Conservation (phyloP, 495 filamentous ascomycete species). For the Aspergillus diversus region DNA sequence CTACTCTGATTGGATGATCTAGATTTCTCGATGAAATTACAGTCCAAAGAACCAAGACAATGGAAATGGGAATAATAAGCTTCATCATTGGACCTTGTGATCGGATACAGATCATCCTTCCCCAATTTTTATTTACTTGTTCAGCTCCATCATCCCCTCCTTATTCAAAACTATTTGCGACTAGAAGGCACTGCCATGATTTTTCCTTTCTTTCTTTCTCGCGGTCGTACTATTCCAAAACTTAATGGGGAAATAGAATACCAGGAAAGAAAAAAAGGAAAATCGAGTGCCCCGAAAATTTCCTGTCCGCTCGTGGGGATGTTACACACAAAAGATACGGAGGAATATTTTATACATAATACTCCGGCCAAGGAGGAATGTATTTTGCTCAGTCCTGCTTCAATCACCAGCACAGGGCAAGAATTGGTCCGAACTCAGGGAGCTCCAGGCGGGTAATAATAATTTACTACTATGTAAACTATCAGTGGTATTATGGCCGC, state of each 20-base stretch:
- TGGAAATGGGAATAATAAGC: constrained; percentile 22
- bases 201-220: constrained; percentile 2
- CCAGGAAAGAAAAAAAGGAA: not conserved
- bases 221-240: not conserved
- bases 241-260: not conserved
- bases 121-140: not conserved
- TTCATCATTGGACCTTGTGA: constrained; percentile 16
- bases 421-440: not conserved
- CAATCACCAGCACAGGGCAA: constrained; percentile 15
- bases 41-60: constrained; percentile 4
- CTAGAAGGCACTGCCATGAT: constrained; percentile 4
- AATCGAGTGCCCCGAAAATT: too few relatives aligned
- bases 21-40: not conserved
- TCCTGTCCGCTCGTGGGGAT: not conserved
- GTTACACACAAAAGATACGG: not conserved
- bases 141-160: not conserved
- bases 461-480: not conserved
- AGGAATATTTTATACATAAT: not conserved
- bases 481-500: not conserved
- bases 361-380: not conserved
- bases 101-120: constrained; percentile 8
- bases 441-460: too few relatives aligned
- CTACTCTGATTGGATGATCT: constrained; percentile 21
- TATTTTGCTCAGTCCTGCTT: too few relatives aligned
- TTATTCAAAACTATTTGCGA: constrained; percentile 6